These are phyloP conservation scores for Pestalotiopsis sp. DNA, from an alignment of 2,329 filamentous ascomycete species.

Conservation along the genomic window DNA sequence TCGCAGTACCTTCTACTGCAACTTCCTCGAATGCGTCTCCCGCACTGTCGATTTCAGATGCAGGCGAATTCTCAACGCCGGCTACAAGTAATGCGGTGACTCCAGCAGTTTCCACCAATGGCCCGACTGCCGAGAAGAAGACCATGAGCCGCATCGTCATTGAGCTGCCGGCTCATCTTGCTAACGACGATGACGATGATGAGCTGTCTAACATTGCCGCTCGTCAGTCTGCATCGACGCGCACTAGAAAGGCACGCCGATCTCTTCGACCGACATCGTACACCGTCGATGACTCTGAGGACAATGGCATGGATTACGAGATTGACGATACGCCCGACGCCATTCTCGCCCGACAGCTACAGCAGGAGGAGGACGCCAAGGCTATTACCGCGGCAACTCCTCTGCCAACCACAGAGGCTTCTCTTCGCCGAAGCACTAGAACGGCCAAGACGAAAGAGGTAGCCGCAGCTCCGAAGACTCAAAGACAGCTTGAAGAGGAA, in stretches of 20 bases:
- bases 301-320: constrained; percentile 20
- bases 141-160: constrained; percentile 29
- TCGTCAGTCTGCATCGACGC: constrained; percentile 16
- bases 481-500: too few species aligned
- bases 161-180: constrained; percentile 36
- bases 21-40: constrained; percentile 39
- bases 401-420: constrained; percentile 12
- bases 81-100: constrained; percentile 45
- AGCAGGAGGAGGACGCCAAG: constrained; percentile 28
- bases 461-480: neutral
- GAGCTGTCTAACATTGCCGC: constrained; percentile 24
- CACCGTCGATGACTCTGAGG: constrained; percentile 21
- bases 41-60: constrained; percentile 29
- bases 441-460: neutral
- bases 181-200: constrained; percentile 45
- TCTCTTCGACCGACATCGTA: constrained; percentile 23
- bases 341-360: constrained; percentile 21
- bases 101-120: constrained; percentile 32
- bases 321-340: constrained; percentile 16
- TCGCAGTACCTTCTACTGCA: constrained; percentile 27
- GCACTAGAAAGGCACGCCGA: constrained; percentile 18
- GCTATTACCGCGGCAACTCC: constrained; percentile 1
- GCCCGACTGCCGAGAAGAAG: constrained; percentile 18
- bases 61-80: constrained; percentile 42
- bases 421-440: constrained; percentile 15